Evolutionary conservation across 2,329 filamentous ascomycete genomes (phyloP).

Genomic region (Ophiocordyceps camponoti-leonardi): DNA sequence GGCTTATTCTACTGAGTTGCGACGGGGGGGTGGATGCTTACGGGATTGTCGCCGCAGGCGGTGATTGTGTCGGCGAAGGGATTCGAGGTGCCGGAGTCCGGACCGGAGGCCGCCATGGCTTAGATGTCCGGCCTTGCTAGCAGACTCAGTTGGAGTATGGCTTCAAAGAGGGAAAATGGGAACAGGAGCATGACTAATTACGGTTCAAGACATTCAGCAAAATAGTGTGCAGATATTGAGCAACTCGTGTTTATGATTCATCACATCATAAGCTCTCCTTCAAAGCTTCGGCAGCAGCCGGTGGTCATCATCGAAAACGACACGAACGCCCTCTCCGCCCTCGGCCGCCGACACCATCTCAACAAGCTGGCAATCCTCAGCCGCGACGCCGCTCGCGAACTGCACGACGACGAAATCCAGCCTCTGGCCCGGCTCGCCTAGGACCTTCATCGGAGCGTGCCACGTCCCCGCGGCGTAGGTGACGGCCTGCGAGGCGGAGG

Average conservation of each 20-base stretch:
- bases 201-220: too few species aligned
- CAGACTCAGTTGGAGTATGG: neutral
- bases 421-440: slow-evolving; percentile 40
- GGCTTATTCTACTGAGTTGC: neutral
- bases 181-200: too few species aligned
- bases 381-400: slow-evolving; percentile 64
- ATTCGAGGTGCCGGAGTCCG: slow-evolving; percentile 67
- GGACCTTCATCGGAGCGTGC: slow-evolving; percentile 89
- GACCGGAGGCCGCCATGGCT: slow-evolving; percentile 28
- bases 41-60: slow-evolving; percentile 47
- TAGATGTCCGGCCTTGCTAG: slow-evolving; percentile 7
- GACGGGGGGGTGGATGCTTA: slow-evolving; percentile 20
- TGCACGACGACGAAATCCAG: slow-evolving; percentile 84
- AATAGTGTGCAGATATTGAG: too few species aligned
- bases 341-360: slow-evolving; percentile 19
- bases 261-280: neutral
- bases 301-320: slow-evolving; percentile 18
- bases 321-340: slow-evolving; percentile 13
- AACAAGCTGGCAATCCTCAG: slow-evolving; percentile 82
- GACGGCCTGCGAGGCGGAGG: slow-evolving; percentile 62
- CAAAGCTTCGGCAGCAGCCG: slow-evolving; percentile 8
- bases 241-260: neutral
- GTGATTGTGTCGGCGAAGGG: slow-evolving; percentile 61
- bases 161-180: neutral
- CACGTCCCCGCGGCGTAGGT: slow-evolving; percentile 87